Evolutionary conservation across 2,329 filamentous ascomycete species (phyloP).

Genomic region (Fusarium secorum): DNA sequence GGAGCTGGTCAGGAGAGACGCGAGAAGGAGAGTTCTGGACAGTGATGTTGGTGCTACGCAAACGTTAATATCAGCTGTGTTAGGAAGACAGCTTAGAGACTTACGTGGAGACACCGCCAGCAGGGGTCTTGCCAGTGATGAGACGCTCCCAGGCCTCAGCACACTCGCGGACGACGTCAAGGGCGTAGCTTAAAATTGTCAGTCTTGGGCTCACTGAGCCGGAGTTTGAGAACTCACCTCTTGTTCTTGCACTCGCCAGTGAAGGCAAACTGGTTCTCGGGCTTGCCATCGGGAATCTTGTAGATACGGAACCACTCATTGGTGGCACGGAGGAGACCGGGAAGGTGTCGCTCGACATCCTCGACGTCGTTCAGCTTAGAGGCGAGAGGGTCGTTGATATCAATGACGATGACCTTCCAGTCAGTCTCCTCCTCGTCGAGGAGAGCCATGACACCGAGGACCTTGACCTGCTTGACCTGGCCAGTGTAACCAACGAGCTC

Average conservation of each 20-base stretch:
- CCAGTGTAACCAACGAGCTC: slow-evolving; percentile 96
- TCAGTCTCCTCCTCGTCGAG: slow-evolving; percentile 99
- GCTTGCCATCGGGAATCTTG: slow-evolving; percentile 99
- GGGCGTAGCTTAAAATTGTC: slow-evolving; percentile 73
- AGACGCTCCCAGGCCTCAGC: slow-evolving; percentile 97
- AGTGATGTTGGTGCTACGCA: slow-evolving; percentile 78
- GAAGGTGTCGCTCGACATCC: slow-evolving; percentile 98
- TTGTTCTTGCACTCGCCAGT: slow-evolving; percentile 99
- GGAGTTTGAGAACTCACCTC: slow-evolving; percentile 64
- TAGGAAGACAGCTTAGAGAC: slow-evolving; percentile 47
- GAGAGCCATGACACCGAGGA: slow-evolving; percentile 98
- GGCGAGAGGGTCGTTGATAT: slow-evolving; percentile 95
- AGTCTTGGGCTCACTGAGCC: slow-evolving; percentile 1
- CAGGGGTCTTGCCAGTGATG: slow-evolving; percentile 85
- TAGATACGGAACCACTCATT: slow-evolving; percentile 99
- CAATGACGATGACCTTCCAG: slow-evolving; percentile 99
- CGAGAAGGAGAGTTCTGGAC: slow-evolving; percentile 77
- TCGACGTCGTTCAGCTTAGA: slow-evolving; percentile 98
- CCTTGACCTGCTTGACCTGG: slow-evolving; percentile 99
- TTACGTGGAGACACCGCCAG: slow-evolving; percentile 83
- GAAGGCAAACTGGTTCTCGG: slow-evolving; percentile 99
- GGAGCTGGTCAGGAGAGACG: slow-evolving; percentile 73
- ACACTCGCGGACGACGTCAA: slow-evolving; percentile 95
- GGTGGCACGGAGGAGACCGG: slow-evolving; percentile 93
- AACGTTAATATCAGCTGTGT: slow-evolving; percentile 41